Evolutionary conservation across 208 protist species (phyloP), one percentile per base, ranked within the genome.

Genomic region (Spongospora subterranea): DNA sequence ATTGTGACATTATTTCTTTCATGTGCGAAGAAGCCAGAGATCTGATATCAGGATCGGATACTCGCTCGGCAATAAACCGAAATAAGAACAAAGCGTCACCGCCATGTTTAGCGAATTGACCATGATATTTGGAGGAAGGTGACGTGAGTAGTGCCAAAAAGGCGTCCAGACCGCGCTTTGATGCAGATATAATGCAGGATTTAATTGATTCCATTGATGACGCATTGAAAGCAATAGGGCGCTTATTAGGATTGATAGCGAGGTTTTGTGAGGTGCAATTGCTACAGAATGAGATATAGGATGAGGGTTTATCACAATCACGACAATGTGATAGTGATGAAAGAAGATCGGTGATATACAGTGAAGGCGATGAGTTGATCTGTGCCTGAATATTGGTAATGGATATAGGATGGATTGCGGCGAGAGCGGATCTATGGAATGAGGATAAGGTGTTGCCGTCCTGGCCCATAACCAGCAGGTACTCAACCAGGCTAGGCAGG

Each of bases 11-110:
- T 6, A 35, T n/a, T 13, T 20, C 17, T 6, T 82, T 6, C 17
- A 82, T 13, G 40, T 45, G n/a, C 40, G 6, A 20, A 13, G 35
- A 35, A 6, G 71, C 71, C n/a, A 43, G n/a, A 13, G 6, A 6
- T 6, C 71, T 6, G n/a, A 82, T n/a, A 6, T 43, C 17, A 17
- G 6, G 17, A n/a, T 82, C 17, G 17, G 6, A 17, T 6, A n/a
- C 71, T 17, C 71, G 71, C 40, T 82, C 35, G 17, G 71, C 71
- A 20, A 82, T 6, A n/a, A 82, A 82, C 17, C 71, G 71, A n/a
- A 82, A 82, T n/a, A 82, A 35, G 40, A 82, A 82, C 40, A 82
- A n/a, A n/a, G 71, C 71, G 71, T 82, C 71, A n/a, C 71, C 71
- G 71, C 71, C 71, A 35, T 39, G 71, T n/a, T 6, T 82, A n/a